Evolutionary conservation across 2,329 filamentous ascomycete genomes (phyloP).

Genomic region (Fusarium fracticaudum): DNA sequence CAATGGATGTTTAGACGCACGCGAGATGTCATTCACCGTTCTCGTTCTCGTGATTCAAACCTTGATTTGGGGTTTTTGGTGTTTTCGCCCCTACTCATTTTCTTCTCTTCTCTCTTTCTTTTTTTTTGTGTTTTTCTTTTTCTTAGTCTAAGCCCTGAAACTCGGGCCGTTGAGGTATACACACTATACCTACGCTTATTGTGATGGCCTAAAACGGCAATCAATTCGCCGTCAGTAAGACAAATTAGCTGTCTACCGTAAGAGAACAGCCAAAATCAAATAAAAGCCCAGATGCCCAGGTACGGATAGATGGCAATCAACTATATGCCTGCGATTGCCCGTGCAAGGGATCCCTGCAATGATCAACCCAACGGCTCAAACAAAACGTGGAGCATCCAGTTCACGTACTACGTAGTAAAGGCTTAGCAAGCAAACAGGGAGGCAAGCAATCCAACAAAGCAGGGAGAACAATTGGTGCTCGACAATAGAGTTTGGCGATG

Average conservation of each 20-base stretch:
- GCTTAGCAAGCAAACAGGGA: slow-evolving; percentile 24
- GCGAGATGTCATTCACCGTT: slow-evolving; percentile 13
- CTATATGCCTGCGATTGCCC: not conserved
- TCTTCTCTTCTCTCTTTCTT: not conserved
- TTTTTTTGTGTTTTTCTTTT: not conserved
- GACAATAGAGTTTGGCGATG: slow-evolving; percentile 42
- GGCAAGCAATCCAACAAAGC: slow-evolving; percentile 10
- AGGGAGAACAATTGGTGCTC: slow-evolving; percentile 23
- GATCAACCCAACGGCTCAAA: slow-evolving; percentile 23
- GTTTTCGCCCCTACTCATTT: not conserved
- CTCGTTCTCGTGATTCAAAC: slow-evolving; percentile 9
- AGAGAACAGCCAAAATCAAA: not conserved
- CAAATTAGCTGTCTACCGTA: not conserved
- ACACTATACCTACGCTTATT: not conserved
- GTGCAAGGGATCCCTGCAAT: slow-evolving; percentile 8
- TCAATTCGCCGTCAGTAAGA: not conserved
- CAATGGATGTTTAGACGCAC: not conserved
- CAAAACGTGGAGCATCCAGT: slow-evolving; percentile 8
- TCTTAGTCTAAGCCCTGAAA: not conserved
- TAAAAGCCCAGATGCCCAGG: not conserved
- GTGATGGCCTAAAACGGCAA: not conserved
- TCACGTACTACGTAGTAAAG: slow-evolving; percentile 8
- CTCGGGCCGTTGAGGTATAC: not conserved
- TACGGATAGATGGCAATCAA: not conserved
- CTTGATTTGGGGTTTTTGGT: not conserved